Evolutionary conservation across 2,329 filamentous ascomycete species (phyloP).

Genomic region (Ophiostoma triangulosporum): DNA sequence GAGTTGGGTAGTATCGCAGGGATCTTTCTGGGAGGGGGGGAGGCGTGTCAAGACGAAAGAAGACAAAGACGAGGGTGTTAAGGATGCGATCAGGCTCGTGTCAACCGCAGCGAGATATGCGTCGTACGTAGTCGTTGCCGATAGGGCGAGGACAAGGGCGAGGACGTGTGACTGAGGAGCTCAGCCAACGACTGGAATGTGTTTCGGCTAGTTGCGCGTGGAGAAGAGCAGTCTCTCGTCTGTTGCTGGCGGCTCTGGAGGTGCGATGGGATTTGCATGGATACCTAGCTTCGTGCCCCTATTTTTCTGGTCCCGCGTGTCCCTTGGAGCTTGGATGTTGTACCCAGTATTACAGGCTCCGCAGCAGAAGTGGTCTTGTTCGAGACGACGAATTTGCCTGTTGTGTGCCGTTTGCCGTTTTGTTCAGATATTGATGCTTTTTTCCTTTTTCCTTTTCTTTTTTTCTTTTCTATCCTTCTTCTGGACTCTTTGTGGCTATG

Average conservation of each 20-base stretch:
- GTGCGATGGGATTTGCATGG: conserved; percentile 5
- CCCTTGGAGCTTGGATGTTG: background rate
- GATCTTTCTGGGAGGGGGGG: background rate
- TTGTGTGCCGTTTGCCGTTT: background rate
- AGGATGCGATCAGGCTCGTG: conserved; percentile 1
- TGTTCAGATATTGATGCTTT: too few relatives aligned
- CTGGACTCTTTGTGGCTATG: background rate
- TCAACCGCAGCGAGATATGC: conserved; percentile 5
- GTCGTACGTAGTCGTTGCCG: background rate
- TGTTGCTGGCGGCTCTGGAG: conserved; percentile 6
- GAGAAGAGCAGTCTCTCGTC: conserved; percentile 2
- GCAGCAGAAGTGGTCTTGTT: background rate
- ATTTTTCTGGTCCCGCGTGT: background rate
- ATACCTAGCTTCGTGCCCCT: conserved; percentile 2
- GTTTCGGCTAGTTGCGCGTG: conserved; percentile 10
- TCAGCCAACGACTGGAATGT: conserved; percentile 12
- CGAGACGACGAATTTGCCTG: background rate
- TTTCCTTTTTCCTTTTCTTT: too few relatives aligned
- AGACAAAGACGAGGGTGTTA: background rate
- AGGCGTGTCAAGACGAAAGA: background rate
- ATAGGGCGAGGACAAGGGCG: background rate
- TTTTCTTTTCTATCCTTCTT: background rate
- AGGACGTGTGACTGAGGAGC: background rate
- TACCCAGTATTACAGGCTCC: background rate
- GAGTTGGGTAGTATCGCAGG: background rate